These are phyloP conservation scores for Cryptosporidium xiaoi DNA, from an alignment of 169 alveolate genomes.

Conservation along the genomic window DNA sequence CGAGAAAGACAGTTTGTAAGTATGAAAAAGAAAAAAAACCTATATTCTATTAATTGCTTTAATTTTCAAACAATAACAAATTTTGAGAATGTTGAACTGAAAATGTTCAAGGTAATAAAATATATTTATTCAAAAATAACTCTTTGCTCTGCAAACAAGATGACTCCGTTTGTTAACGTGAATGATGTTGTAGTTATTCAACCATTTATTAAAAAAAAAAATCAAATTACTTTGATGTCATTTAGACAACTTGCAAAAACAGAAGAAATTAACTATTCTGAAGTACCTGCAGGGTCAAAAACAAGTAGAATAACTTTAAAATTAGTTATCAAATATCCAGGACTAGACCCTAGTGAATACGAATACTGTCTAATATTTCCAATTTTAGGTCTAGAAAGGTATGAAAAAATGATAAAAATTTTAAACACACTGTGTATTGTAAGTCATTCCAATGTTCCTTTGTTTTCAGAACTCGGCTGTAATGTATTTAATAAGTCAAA, in stretches of 20 bases:
- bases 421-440: not conserved
- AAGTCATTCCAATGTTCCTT: no score
- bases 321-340: constrained; percentile 36
- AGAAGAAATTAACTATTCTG: not conserved
- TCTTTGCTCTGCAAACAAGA: not conserved
- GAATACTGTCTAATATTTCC: constrained; percentile 1
- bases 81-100: not conserved
- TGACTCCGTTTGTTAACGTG: not conserved
- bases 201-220: constrained; percentile 3
- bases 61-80: not conserved
- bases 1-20: not conserved
- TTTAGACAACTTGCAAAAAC: constrained; percentile 32
- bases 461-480: no score
- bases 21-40: not conserved
- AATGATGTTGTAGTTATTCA: constrained; percentile 26
- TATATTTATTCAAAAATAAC: constrained; percentile 25
- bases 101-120: constrained; percentile 8
- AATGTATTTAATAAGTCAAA: no score
- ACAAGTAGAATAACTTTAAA: constrained; percentile 1
- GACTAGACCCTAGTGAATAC: constrained; percentile 29
- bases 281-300: not conserved
- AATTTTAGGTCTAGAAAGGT: not conserved
- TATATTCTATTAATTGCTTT: not conserved
- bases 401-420: constrained; percentile 20
- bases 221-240: constrained; percentile 28